phyloP scores from a whole-genome alignment of 768 basidiomycete genomes.

The Podaxis mareebaensis region DNA sequence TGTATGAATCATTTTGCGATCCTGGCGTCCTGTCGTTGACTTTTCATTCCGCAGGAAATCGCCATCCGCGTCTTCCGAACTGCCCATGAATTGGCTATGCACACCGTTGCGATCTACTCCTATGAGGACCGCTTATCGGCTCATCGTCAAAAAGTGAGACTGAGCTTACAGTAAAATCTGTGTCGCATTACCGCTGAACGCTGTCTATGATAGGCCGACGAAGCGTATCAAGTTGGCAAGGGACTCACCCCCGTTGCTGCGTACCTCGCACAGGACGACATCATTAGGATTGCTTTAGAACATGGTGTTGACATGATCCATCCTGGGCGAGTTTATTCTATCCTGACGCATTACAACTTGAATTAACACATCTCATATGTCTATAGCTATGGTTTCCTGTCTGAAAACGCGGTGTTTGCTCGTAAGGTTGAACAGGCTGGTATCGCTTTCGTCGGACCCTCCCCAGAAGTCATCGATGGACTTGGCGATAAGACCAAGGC shows the following conservation, averaged over 20 bases:
- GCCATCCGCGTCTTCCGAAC: constrained; percentile 98
- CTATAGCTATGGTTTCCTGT: constrained; percentile 91
- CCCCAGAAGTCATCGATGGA: constrained; percentile 95
- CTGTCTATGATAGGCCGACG: constrained; percentile 71
- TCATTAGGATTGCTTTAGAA: constrained; percentile 94
- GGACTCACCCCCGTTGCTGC: constrained; percentile 95
- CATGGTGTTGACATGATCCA: constrained; percentile 99
- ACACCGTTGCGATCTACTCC: constrained; percentile 98
- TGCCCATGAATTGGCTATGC: constrained; percentile 98
- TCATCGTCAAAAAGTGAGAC: constrained; percentile 89
- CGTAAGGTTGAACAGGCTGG: constrained; percentile 97
- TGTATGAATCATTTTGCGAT: constrained; percentile 44
- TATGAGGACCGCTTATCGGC: constrained; percentile 95
- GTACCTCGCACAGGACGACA: constrained; percentile 97
- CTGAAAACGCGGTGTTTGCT: constrained; percentile 97
- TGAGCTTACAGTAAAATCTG: constrained; percentile 15
- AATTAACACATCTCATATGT: neutral
- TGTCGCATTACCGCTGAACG: constrained; percentile 30
- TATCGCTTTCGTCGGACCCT: constrained; percentile 93
- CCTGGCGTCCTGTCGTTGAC: constrained; percentile 16
- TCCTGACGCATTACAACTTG: neutral
- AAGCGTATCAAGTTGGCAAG: constrained; percentile 97
- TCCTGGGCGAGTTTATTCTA: constrained; percentile 66
- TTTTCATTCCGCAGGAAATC: constrained; percentile 74
- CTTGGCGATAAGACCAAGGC: constrained; percentile 99